Evolutionary conservation across 2,329 filamentous ascomycete genomes (phyloP), one percentile per base, ranked within the genome.

Genomic region (Eutypella sp.): DNA sequence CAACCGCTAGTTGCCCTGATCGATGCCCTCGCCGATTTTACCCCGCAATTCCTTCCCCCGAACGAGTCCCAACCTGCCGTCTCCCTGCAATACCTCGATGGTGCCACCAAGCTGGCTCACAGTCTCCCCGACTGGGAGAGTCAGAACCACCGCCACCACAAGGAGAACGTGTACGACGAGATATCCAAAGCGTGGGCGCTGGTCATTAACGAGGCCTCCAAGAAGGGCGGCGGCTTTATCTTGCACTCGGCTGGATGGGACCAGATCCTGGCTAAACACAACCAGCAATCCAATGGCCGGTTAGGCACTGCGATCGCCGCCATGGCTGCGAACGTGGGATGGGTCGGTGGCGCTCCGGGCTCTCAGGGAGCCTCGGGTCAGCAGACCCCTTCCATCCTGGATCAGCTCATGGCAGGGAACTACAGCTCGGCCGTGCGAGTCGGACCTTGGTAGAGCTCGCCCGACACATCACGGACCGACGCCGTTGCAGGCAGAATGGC

Each of bases 141-240:
- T 38, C 87, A 86, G 49, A 82, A 89, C 51, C 87, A 96, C 69
- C 91, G 91, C 54, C 80, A 96, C 57, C 89, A 95, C 72, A 96
- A 96, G 67, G 86, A 96, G 55, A 89, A 89, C 52, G 91, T 92
- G 6, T 99, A 99, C 62, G 92, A 99, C 59, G 93, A 97, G 63
- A 91, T 99, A 52, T 85, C 89, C 22, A 89, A 86, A 60, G 93
- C 93, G 1, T 99, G 93, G 93, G 84, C 89, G 15, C 67, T 95
- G 55, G 92, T 96, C 41, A 87, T 99, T 56, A 85, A 84, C 50
- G 93, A 99, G 67, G 89, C 90, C 2, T 84, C 87, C 19, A 97
- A 97, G 72, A 81, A 87, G 55, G 92, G 89, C 10, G 91, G 89
- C 23, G 93, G 93, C 27, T 93, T 97, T 58, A 83, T 89, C 54